Conservation (phyloP, 2,329 filamentous ascomycete genomes). For the Exophiala spinifera region DNA sequence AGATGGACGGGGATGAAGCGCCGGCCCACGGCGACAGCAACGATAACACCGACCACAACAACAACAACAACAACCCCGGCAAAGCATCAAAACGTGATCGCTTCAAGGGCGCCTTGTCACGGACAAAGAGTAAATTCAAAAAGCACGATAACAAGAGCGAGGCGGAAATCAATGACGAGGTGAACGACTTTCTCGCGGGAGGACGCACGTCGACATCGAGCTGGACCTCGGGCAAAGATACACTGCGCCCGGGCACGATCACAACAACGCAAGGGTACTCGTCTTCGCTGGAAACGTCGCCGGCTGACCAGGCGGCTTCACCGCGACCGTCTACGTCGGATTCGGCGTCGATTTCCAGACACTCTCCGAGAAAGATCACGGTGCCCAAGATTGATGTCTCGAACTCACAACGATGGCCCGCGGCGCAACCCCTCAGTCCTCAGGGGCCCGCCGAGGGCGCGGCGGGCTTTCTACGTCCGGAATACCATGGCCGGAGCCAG, state of each 20-base stretch:
- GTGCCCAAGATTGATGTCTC: constrained; percentile 38
- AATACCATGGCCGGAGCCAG: constrained; percentile 23
- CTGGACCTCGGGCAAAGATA: constrained; percentile 5
- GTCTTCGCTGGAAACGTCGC: background rate
- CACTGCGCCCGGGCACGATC: background rate
- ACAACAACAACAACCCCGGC: background rate
- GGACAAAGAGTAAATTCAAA: constrained; percentile 29
- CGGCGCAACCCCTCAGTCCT: constrained; percentile 25
- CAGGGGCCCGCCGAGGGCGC: constrained; percentile 4
- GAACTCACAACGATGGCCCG: constrained; percentile 34
- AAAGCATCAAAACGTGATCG: constrained; percentile 23
- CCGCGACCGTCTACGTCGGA: constrained; percentile 26
- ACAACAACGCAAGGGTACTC: background rate
- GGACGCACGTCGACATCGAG: constrained; percentile 23
- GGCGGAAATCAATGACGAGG: constrained; percentile 20
- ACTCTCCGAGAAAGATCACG: constrained; percentile 33
- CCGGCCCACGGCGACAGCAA: constrained; percentile 5
- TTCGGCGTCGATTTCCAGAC: constrained; percentile 16
- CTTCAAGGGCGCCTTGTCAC: constrained; percentile 26
- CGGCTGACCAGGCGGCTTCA: constrained; percentile 13
- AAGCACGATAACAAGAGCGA: constrained; percentile 23
- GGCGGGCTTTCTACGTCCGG: constrained; percentile 20
- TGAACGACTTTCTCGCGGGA: constrained; percentile 28
- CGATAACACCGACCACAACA: background rate
- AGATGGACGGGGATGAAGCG: constrained; percentile 26